Base-by-base conservation (phyloP, 129 eudicot genomes). In the Deinandra increscens region DNA sequence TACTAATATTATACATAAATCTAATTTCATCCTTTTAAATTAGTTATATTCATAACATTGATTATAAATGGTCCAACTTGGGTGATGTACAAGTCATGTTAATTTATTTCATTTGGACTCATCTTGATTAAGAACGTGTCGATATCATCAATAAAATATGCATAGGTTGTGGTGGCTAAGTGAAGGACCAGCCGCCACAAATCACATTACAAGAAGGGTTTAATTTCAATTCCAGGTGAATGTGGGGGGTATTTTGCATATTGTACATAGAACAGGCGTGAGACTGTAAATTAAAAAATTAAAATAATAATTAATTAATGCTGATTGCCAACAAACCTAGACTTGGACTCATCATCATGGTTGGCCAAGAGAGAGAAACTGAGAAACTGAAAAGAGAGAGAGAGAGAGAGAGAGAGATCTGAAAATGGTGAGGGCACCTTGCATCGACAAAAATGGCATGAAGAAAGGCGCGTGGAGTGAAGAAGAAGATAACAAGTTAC, bases 361-460 rank as follows among this genome's bases (percentile, higher is more conserved):
- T 33, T 60, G 26, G 60, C 60, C 9, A 59, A 42, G 62, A 58
- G 74, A 75, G 73, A 68, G 73, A 68, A 68, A 68, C 49, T 49
- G 62, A 33, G 11, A 68, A 9, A 0, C 1, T 1, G 46, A 43
- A n/a, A n/a, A n/a, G n/a, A 49, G 56, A 58, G 60, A 60, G 74
- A 68, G 66, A 8, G 13, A 43, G 41, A 48, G 50, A 58, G 45
- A 76, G 41, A 46, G 70, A 61, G 75, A 77, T 69, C 76, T 69
- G 65, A 56, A 60, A 78, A 78, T 78, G 82, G 82, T 78, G 74
- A 72, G 82, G 14, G 82, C 82, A 46, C 82, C 82, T 13, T 71
- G 82, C 33, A 72, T 78, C 44, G 82, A 78, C 23, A 70, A 71
- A 71, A 78, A 78, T 78, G 82, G 82, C 53, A 56, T 78, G 22